phyloP scores from a whole-genome alignment of 352 stramenopile species.

The Saprolegnia parasitica region DNA sequence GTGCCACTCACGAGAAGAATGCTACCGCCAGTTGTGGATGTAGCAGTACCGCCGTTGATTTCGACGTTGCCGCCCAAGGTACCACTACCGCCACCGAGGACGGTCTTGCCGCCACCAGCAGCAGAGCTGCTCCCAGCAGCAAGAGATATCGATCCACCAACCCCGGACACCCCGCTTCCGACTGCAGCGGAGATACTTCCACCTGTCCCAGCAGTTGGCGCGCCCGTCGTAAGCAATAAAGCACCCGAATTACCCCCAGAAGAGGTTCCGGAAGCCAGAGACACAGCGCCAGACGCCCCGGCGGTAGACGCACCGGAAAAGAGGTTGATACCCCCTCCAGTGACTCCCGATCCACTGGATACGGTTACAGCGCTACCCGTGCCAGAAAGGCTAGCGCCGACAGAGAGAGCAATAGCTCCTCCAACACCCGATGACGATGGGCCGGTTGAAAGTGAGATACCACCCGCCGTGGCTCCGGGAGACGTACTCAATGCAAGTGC shows the following conservation, averaged over 20 bases:
- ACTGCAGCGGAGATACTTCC: conserved; percentile 29
- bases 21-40: conserved; percentile 35
- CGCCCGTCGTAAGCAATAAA: conserved; percentile 38
- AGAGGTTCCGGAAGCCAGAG: background rate
- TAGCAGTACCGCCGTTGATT: conserved; percentile 36
- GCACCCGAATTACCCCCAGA: conserved; percentile 35
- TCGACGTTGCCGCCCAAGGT: conserved; percentile 34
- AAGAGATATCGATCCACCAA: background rate
- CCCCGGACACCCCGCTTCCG: background rate
- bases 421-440: conserved; percentile 31
- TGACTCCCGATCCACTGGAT: conserved; percentile 1
- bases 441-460: conserved; percentile 35
- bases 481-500: conserved; percentile 33
- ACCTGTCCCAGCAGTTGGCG: conserved; percentile 30
- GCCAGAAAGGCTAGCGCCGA: background rate
- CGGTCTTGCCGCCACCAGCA: conserved; percentile 44
- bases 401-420: conserved; percentile 28
- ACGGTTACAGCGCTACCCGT: conserved; percentile 28
- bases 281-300: conserved; percentile 18
- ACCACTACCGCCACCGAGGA: conserved; percentile 40
- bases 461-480: conserved; percentile 32
- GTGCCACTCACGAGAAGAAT: conserved; percentile 11
- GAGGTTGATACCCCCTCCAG: conserved; percentile 11
- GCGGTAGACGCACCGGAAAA: conserved; percentile 20
- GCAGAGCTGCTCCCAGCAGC: conserved; percentile 31